These are phyloP conservation scores for Pseudogymnoascus sp. DNA, from an alignment of 2,329 filamentous ascomycete species.

Conservation along the genomic window DNA sequence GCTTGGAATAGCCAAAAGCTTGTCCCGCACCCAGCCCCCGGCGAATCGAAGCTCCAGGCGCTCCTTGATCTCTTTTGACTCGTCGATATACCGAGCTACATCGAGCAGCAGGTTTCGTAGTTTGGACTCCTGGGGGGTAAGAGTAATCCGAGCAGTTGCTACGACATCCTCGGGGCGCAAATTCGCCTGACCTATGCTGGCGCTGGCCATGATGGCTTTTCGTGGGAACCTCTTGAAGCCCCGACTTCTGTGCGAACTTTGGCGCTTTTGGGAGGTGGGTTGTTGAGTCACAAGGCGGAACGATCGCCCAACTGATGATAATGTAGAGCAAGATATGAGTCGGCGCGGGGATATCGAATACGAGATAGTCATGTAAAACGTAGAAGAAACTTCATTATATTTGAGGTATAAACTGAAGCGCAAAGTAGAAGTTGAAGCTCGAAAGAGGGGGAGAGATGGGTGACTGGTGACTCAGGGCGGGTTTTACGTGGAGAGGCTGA, in stretches of 20 bases:
- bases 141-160: constrained; percentile 37
- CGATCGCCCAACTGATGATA: neutral
- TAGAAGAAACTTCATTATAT: constrained; percentile 3
- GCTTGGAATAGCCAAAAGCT: constrained; percentile 64
- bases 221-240: neutral
- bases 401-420: neutral
- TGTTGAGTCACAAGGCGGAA: constrained; percentile 1
- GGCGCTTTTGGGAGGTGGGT: neutral
- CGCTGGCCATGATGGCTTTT: neutral
- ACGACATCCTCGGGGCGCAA: constrained; percentile 13
- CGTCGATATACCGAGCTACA: constrained; percentile 65
- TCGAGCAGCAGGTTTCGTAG: constrained; percentile 74
- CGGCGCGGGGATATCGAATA: neutral
- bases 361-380: neutral
- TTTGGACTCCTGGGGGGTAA: constrained; percentile 65
- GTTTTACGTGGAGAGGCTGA: neutral
- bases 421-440: neutral
- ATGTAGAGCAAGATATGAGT: neutral
- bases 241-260: neutral
- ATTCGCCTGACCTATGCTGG: neutral
- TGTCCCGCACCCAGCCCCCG: constrained; percentile 83
- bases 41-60: constrained; percentile 68
- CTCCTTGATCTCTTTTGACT: constrained; percentile 41
- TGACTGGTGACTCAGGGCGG: neutral
- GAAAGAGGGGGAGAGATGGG: neutral